phyloP scores from a whole-genome alignment of 495 filamentous ascomycete genomes.

The Pseudotulostoma volvatum region DNA sequence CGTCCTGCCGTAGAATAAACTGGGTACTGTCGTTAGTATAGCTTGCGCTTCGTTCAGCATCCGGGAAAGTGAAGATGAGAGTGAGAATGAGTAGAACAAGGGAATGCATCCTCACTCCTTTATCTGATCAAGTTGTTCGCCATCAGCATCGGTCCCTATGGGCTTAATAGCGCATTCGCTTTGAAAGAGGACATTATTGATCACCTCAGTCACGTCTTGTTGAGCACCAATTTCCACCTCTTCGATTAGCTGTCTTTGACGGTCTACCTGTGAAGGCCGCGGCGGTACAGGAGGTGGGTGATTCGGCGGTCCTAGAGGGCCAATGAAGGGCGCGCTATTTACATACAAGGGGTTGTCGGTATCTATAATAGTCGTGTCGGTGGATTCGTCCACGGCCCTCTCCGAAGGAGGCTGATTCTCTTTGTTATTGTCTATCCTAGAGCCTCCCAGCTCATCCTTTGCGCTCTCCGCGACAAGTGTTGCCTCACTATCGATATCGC shows the following conservation, averaged over 20 bases:
- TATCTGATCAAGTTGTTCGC: conserved; percentile 66
- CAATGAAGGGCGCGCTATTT: conserved; percentile 4
- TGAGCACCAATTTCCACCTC: conserved; percentile 48
- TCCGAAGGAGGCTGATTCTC: conserved; percentile 24
- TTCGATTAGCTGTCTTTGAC: conserved; percentile 27
- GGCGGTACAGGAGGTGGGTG: conserved; percentile 33
- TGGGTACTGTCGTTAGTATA: conserved; percentile 15
- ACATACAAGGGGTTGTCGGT: conserved; percentile 2
- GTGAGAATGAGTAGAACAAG: too few species aligned
- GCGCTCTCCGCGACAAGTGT: conserved; percentile 32
- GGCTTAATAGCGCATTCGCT: conserved; percentile 76
- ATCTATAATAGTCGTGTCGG: conserved; percentile 6
- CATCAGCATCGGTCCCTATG: conserved; percentile 37
- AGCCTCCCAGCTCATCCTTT: conserved; percentile 9
- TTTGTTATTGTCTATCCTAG: conserved; percentile 22
- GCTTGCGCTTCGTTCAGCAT: conserved; percentile 2
- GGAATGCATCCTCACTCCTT: conserved; percentile 36
- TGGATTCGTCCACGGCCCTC: conserved; percentile 8
- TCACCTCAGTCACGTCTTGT: conserved; percentile 92
- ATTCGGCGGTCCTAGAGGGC: conserved; percentile 8
- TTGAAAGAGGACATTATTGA: conserved; percentile 77
- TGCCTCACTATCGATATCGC: conserved; percentile 30
- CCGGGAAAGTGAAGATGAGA: neutral
- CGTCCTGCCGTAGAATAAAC: conserved; percentile 42
- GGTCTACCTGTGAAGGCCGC: conserved; percentile 22